phyloP scores from a whole-genome alignment of 2,329 filamentous ascomycete genomes.

The Calonectria hawksworthii region DNA sequence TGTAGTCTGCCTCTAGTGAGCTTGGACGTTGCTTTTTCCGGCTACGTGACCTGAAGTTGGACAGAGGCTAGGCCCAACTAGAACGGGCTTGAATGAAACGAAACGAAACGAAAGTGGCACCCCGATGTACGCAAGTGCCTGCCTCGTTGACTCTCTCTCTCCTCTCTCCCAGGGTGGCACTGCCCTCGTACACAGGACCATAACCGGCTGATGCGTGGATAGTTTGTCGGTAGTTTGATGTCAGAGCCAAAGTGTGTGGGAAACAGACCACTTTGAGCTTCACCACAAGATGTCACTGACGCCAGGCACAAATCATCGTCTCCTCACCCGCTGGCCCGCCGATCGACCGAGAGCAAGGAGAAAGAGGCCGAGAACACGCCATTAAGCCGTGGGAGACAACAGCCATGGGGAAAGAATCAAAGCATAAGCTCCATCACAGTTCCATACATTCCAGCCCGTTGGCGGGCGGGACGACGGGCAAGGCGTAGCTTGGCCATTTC shows the following conservation, averaged over 20 bases:
- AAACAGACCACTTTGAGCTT: not conserved
- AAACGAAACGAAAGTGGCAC: slow-evolving; percentile 21
- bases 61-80: slow-evolving; percentile 7
- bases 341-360: not conserved
- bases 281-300: not conserved
- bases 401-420: not conserved
- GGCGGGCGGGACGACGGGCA: slow-evolving; percentile 12
- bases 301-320: not conserved
- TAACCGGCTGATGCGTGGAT: not conserved
- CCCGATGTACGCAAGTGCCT: not conserved
- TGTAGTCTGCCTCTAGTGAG: slow-evolving; percentile 14
- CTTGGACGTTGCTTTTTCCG: slow-evolving; percentile 24
- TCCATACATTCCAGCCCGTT: slow-evolving; percentile 20
- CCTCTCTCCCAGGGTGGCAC: not conserved
- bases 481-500: slow-evolving; percentile 10
- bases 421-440: slow-evolving; percentile 15
- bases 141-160: not conserved
- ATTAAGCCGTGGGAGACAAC: not conserved
- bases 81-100: slow-evolving; percentile 13
- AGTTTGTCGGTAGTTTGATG: not conserved
- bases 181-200: not conserved
- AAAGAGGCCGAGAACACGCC: slow-evolving; percentile 16
- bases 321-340: not conserved
- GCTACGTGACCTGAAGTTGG: slow-evolving; percentile 26
- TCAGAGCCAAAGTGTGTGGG: not conserved